Percentiles rank a stretch among this genome's conserved stretches.
These are phyloP conservation scores for Pleoardoris graminearum DNA, from an alignment of 2,329 filamentous ascomycete genomes.

Conservation along the genomic window DNA sequence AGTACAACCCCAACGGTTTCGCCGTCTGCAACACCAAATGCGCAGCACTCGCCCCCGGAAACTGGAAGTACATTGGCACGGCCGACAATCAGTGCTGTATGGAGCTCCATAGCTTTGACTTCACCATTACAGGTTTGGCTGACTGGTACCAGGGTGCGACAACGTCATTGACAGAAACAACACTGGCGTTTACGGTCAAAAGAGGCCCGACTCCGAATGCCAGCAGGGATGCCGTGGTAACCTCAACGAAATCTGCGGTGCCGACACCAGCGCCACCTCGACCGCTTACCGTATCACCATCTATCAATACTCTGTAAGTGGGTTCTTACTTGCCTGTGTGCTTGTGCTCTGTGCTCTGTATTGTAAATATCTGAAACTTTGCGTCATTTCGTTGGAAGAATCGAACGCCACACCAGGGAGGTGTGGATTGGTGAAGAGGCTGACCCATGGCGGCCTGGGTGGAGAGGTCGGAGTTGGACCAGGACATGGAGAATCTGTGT, in stretches of 20 bases:
- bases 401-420: background rate
- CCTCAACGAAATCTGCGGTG: background rate
- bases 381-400: background rate
- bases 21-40: conserved; percentile 10
- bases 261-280: background rate
- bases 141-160: conserved; percentile 5
- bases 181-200: background rate
- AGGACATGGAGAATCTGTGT: background rate
- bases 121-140: background rate
- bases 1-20: conserved; percentile 13
- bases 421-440: background rate
- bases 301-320: conserved; percentile 8
- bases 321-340: conserved; percentile 10
- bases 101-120: background rate
- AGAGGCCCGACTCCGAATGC: background rate
- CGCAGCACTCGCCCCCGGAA: background rate
- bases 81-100: conserved; percentile 24
- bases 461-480: background rate
- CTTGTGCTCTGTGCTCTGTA: conserved; percentile 10
- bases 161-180: conserved; percentile 1
- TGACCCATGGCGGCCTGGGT: background rate
- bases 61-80: conserved; percentile 15
- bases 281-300: background rate
- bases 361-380: background rate
- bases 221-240: background rate